phyloP scores from a whole-genome alignment of 108 stramenopile species.

The Epithemia pelagica region DNA sequence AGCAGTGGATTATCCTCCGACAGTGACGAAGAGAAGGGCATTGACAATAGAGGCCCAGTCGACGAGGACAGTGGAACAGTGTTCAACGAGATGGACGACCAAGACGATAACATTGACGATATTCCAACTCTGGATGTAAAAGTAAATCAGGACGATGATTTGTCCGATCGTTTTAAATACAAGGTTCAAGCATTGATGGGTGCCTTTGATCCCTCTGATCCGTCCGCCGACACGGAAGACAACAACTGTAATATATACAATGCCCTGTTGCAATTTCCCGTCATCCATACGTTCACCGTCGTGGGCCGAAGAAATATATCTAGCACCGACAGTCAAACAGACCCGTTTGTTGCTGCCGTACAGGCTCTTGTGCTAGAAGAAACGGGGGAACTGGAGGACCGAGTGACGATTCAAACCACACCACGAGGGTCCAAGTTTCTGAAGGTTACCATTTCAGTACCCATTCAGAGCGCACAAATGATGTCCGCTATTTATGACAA shows the following conservation, averaged over 20 bases:
- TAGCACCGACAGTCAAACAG: not conserved
- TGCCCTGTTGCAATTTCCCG: conserved; percentile 58
- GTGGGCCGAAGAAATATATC: conserved; percentile 29
- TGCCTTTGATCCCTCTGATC: conserved; percentile 40
- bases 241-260: conserved; percentile 66
- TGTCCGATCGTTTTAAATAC: conserved; percentile 78
- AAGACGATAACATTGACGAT: not conserved
- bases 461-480: conserved; percentile 53
- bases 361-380: conserved; percentile 31
- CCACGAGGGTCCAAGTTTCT: conserved; percentile 65
- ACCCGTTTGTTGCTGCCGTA: conserved; percentile 45
- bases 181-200: conserved; percentile 79
- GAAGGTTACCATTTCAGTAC: conserved; percentile 44
- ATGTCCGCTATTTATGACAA: conserved; percentile 62
- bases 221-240: conserved; percentile 50
- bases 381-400: conserved; percentile 35
- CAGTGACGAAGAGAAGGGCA: too few species aligned
- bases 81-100: too few species aligned
- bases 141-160: conserved; percentile 13
- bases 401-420: conserved; percentile 31
- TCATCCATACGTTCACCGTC: conserved; percentile 49
- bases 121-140: not conserved
- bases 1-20: too few species aligned
- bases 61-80: too few species aligned
- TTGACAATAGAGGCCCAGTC: too few species aligned